These are phyloP conservation scores for Serendipita sp. DNA, from an alignment of 768 basidiomycete species.

Conservation along the genomic window DNA sequence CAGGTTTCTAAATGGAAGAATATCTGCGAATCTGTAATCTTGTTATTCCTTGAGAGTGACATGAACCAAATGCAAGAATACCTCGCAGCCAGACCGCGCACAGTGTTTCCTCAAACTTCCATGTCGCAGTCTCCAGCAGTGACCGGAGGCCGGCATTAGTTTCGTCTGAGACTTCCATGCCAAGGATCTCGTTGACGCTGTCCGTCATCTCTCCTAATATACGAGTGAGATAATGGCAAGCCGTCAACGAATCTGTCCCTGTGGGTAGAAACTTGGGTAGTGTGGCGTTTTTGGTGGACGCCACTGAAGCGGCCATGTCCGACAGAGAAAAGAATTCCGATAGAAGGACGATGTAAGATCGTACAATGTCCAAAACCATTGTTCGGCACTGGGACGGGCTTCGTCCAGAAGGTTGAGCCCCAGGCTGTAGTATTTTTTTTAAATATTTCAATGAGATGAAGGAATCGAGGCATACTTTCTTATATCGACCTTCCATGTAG, in stretches of 20 bases:
- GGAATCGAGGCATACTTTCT: conserved; percentile 39
- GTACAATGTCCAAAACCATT: conserved; percentile 79
- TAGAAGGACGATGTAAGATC: conserved; percentile 66
- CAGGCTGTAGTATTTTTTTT: conserved; percentile 14
- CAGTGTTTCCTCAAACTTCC: conserved; percentile 57
- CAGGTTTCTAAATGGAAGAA: conserved; percentile 84
- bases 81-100: conserved; percentile 71
- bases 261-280: conserved; percentile 45
- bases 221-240: conserved; percentile 61
- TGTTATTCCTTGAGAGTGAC: too few relatives aligned
- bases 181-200: conserved; percentile 60
- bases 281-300: conserved; percentile 18
- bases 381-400: conserved; percentile 68
- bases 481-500: conserved; percentile 87
- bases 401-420: conserved; percentile 38
- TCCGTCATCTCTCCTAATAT: conserved; percentile 78
- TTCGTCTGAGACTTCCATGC: conserved; percentile 69
- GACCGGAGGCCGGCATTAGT: conserved; percentile 21
- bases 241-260: conserved; percentile 68
- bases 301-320: conserved; percentile 50
- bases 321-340: conserved; percentile 78
- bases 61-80: conserved; percentile 19
- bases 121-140: background rate
- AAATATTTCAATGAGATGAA: background rate
- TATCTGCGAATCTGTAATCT: conserved; percentile 50